These are phyloP conservation scores for Saccharomycopsis sp. DNA, from an alignment of 805 yeast species.

Conservation along the genomic window DNA sequence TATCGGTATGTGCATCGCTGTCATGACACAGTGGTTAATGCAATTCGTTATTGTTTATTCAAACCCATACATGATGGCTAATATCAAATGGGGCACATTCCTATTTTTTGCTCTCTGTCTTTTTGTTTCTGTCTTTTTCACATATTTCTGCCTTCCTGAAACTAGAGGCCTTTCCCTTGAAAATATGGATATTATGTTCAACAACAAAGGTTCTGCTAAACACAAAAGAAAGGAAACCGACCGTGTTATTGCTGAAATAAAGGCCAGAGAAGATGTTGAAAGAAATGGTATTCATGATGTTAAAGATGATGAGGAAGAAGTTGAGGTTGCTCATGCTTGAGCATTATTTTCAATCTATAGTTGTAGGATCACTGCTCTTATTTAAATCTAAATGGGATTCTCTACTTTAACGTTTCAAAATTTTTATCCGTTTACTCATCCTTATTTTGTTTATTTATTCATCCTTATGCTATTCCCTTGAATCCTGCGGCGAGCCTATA, in stretches of 20 bases:
- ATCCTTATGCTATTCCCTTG: not conserved
- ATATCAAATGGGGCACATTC: conserved; percentile 39
- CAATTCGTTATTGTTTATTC: conserved; percentile 43
- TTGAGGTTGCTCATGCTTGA: not conserved
- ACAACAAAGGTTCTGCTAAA: conserved; percentile 6
- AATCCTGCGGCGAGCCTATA: no score
- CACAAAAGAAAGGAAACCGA: conserved; percentile 13
- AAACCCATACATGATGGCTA: conserved; percentile 38
- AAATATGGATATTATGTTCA: conserved; percentile 8
- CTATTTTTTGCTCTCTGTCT: conserved; percentile 33
- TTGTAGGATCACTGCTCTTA: no score
- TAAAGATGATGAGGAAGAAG: conserved; percentile 3
- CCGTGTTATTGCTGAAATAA: conserved; percentile 9
- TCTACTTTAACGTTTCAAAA: no score
- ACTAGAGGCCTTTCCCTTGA: conserved; percentile 23
- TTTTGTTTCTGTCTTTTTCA: conserved; percentile 38
- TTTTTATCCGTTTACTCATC: not conserved
- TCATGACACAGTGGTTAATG: conserved; percentile 44
- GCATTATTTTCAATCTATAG: no score
- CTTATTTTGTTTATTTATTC: no score
- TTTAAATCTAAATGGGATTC: no score
- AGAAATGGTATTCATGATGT: conserved; percentile 6
- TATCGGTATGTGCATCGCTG: conserved; percentile 37
- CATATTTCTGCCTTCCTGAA: conserved; percentile 38
- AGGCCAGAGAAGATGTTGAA: not conserved